These are phyloP conservation scores for Pseudocohnilembus persalinus DNA, from an alignment of 169 alveolate species.

Conservation along the genomic window DNA sequence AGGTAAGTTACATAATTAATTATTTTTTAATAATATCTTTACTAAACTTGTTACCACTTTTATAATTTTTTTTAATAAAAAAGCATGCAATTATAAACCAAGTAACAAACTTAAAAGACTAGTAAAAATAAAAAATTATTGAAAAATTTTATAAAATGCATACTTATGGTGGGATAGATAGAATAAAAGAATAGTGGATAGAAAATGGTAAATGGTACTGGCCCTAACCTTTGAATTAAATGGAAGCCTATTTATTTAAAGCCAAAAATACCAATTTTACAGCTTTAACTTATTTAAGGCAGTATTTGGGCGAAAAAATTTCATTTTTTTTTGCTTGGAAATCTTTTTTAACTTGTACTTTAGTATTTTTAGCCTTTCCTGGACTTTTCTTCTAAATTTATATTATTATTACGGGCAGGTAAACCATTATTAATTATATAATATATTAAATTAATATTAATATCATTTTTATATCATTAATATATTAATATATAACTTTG, in stretches of 20 bases:
- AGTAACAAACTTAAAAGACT: neutral
- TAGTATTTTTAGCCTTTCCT: conserved; percentile 55
- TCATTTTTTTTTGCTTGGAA: conserved; percentile 80
- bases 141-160: conserved; percentile 36
- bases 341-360: conserved; percentile 64
- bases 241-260: conserved; percentile 30
- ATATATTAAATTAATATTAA: no score
- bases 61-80: neutral
- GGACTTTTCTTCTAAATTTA: conserved; percentile 59
- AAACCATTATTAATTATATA: no score
- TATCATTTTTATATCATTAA: no score
- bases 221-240: conserved; percentile 42
- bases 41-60: neutral
- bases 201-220: conserved; percentile 19
- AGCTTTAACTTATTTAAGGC: conserved; percentile 41
- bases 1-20: no score
- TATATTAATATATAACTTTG: no score
- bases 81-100: conserved; percentile 18
- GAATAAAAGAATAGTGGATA: conserved; percentile 30
- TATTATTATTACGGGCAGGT: conserved; percentile 4
- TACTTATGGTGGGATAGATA: conserved; percentile 41
- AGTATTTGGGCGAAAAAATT: conserved; percentile 71
- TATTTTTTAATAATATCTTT: no score
- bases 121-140: conserved; percentile 15
- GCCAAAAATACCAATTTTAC: conserved; percentile 34